Conservation (phyloP, 2,329 filamentous ascomycete species). For the Sporothrix schenckii region DNA sequence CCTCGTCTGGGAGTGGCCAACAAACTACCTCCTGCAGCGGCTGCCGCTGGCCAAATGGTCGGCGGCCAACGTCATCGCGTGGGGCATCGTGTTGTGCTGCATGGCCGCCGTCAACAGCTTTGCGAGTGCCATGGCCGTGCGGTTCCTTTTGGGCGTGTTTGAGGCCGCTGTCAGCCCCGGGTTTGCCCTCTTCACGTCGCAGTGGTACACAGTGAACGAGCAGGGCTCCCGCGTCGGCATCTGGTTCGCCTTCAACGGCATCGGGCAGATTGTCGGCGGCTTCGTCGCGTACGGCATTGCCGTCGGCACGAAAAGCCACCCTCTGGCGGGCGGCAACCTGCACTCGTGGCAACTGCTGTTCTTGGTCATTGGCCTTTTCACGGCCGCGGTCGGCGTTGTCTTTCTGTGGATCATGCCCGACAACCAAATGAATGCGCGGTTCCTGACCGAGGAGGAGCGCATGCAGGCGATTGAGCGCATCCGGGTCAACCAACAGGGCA, state of each 20-base stretch:
- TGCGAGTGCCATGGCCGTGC: constrained; percentile 63
- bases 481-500: constrained; percentile 65
- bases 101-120: constrained; percentile 66
- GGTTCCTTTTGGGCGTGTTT: constrained; percentile 69
- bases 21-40: constrained; percentile 64
- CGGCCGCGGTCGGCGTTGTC: constrained; percentile 50
- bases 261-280: constrained; percentile 48
- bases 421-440: constrained; percentile 47
- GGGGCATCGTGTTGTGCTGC: constrained; percentile 61
- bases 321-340: constrained; percentile 46
- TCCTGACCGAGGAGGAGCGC: constrained; percentile 61
- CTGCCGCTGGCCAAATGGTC: constrained; percentile 69
- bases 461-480: constrained; percentile 59
- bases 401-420: constrained; percentile 56
- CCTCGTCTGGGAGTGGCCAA: constrained; percentile 66
- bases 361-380: constrained; percentile 57
- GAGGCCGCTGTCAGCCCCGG: constrained; percentile 70
- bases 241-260: constrained; percentile 65
- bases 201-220: constrained; percentile 74
- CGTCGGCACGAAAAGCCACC: constrained; percentile 52
- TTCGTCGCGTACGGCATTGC: constrained; percentile 48
- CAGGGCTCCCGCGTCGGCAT: constrained; percentile 65
- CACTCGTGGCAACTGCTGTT: constrained; percentile 66
- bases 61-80: constrained; percentile 64
- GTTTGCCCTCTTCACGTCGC: constrained; percentile 67